Base-by-base conservation (phyloP, 495 filamentous ascomycete species). In the Penicillium parvum region DNA sequence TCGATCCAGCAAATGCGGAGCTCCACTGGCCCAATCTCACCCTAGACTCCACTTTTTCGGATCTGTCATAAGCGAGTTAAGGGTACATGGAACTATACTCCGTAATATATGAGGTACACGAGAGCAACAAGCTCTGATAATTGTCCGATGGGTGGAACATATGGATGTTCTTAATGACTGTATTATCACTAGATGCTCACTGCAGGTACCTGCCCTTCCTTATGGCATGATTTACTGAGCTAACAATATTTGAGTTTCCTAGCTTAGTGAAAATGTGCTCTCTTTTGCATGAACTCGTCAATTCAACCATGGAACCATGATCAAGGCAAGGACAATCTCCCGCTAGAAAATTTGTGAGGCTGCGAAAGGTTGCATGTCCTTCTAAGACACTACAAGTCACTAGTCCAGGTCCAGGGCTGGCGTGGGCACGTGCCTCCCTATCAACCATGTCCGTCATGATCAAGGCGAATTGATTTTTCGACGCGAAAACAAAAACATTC, bases 241-340 rank as follows among this genome's bases (percentile, higher is more conserved):
- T 44, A 46, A 50, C 8, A 8, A 30, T 32, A 42, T 52, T 55
- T 44, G 41, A 52, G 25, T 50, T 55, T 52, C 23, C 17, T 22
- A 5, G 34, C 17, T 14, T 22, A 36, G 9, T 22, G 32, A 28
- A 35, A 34, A 32, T 40, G 22, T 9, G 17, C 21, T 9, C 40
- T 9, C 18, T 17, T 21, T 25, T 58, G 52, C 45, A 50, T 45
- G 32, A 42, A 47, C 43, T 38, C 55, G 51, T 42, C 38, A 38
- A 25, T 27, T 28, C n/a, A 54, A 48, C 55, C 49, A 48, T 47
- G 52, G 46, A 54, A 48, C 50, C 43, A 48, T 42, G 56, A 40
- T 48, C 38, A 26, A 16, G 32, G 27, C 33, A 16, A 42, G 16
- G 37, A 32, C 40, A 44, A 51, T 52, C 35, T 34, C 23, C 45